Evolutionary conservation across 305 asterid species (phyloP), one percentile per base, ranked within the genome.

Genomic region (Euphrasia arctica): DNA sequence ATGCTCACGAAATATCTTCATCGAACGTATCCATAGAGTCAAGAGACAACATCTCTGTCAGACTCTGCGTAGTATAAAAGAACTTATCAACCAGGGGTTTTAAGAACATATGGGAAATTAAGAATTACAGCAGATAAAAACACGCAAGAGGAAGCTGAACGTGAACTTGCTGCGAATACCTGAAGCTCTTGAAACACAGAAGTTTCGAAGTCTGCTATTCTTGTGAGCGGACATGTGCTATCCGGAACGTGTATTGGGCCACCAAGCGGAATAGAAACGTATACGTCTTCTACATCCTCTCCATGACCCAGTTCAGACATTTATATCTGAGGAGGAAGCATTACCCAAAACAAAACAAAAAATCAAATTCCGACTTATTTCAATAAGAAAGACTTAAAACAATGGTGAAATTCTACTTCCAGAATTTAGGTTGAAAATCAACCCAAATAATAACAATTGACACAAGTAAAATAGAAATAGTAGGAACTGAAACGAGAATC

Each of bases 191-290:
- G 77, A 70, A 27, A 79, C 6, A 83, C 85, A 71, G 77, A 67
- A 62, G 25, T 67, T 81, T 86, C 89, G 29, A 89, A 91, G 27
- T 79, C 83, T 14, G 95, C 75, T 63, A 83, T 87, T 63, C 75
- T 74, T 3, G 88, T 88, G 62, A 78, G 80, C 9, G 88, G 85
- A 48, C 95, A 85, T n/a, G 89, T 81, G 81, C 79, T 82, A 76
- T 86, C 82, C 4, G 76, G 72, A 5, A 82, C 79, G 60, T 77
- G 87, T 60, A 87, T 76, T 4, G 96, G 95, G 32, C 98, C 96
- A 54, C 98, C 98, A 28, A 84, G 89, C 36, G 98, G 96, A 70
- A 91, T 68, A 2, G 95, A 76, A 63, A 82, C 85, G 31, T 63
- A 67, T 34, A 13, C 59, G 48, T 82, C 84, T 63, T 86, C 93